Evolutionary conservation across 2,329 filamentous ascomycete species (phyloP), one percentile per base, ranked within the genome.

Genomic region (Truncatella angustata): DNA sequence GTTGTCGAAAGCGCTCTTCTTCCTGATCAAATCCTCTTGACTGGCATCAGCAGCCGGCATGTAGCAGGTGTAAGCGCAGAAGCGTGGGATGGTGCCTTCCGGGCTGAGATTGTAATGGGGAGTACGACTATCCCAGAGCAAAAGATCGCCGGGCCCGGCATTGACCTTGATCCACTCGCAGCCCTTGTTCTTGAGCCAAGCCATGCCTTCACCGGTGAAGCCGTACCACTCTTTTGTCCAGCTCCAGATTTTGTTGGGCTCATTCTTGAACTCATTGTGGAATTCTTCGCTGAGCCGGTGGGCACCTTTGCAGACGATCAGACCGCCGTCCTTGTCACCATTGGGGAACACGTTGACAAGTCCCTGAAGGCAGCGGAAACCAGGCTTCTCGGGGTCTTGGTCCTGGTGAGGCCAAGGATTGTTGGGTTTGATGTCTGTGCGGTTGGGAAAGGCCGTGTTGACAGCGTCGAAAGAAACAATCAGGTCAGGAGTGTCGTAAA

Each of bases 311-410:
- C 63, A 70, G 5, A 72, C 66, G 26, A 69, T 63, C 3, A 70
- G 57, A 1, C 67, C 68, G 2, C 67, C 67, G 16, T 70, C 67
- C 7, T 67, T 60, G n/a, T 63, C 61, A 3, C 67, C 67, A 37
- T 63, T 67, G 18, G 66, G 67, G 26, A 56, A 60, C 5, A 70
- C 59, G 59, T 80, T 80, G 2, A 80, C 73, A 0, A 80, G 66
- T 4, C 78, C 78, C 54, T 80, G 77, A 2, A 77, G 65, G 56
- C 77, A 81, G 2, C 75, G 69, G 60, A 81, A 77, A 0, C 76
- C 78, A 11, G 66, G 67, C 56, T 67, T 70, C 5, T 63, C 63
- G 1, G 70, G 74, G 49, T 75, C 69, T 54, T 76, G 73, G 51
- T 76, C 74, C 40, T 75, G 72, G 56, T 76, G 74, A 3, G 73